These are phyloP conservation scores for Colletotrichum kahawae DNA, from an alignment of 2,329 filamentous ascomycete species.

Conservation along the genomic window DNA sequence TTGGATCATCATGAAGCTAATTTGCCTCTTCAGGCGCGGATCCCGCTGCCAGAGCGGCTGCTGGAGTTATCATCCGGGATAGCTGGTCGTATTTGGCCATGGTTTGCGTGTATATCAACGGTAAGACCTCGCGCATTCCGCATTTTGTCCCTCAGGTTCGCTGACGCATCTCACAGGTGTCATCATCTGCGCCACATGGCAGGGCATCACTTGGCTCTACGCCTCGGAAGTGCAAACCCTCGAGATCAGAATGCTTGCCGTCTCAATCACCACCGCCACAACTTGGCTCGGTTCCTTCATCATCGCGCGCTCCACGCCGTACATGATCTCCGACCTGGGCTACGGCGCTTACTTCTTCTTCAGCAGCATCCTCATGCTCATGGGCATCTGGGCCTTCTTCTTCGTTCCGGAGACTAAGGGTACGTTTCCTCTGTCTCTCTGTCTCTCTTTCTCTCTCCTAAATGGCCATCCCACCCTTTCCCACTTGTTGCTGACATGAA, in stretches of 20 bases:
- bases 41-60: slow-evolving; percentile 42
- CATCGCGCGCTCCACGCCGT: slow-evolving; percentile 42
- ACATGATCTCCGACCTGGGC: slow-evolving; percentile 44
- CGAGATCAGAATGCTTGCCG: slow-evolving; percentile 40
- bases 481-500: too few relatives aligned
- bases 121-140: not conserved
- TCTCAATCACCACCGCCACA: slow-evolving; percentile 37
- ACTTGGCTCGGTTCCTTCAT: slow-evolving; percentile 45
- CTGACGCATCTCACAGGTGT: not conserved
- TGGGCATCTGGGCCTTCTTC: slow-evolving; percentile 53
- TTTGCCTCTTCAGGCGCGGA: slow-evolving; percentile 23
- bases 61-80: slow-evolving; percentile 48
- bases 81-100: slow-evolving; percentile 50
- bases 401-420: slow-evolving; percentile 59
- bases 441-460: too few relatives aligned
- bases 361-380: slow-evolving; percentile 47
- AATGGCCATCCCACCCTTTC: too few relatives aligned
- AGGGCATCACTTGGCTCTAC: slow-evolving; percentile 49
- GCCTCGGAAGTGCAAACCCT: slow-evolving; percentile 51
- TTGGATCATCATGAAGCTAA: accelerated
- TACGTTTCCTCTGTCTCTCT: not conserved
- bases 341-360: slow-evolving; percentile 62
- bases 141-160: not conserved
- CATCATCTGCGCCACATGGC: slow-evolving; percentile 45
- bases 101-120: slow-evolving; percentile 50